Evolutionary conservation across 1,284 basidiomycete species (phyloP).

Genomic region (Crepidotus sp.): DNA sequence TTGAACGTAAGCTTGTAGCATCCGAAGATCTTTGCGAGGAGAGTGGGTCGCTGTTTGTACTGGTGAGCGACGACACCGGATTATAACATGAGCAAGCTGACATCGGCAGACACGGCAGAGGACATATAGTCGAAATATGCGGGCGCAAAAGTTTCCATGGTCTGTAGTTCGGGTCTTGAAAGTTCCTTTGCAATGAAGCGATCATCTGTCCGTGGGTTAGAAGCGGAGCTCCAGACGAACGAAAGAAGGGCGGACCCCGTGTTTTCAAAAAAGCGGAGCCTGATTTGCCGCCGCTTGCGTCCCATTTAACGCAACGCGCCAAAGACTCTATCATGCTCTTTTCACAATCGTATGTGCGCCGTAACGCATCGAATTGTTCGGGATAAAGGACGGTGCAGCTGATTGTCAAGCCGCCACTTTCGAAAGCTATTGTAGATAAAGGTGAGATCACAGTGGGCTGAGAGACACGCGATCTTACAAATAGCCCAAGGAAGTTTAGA

Average conservation of each 20-base stretch:
- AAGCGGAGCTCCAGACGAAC: background rate
- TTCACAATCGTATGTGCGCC: slow-evolving; percentile 89
- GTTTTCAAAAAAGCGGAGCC: slow-evolving; percentile 97
- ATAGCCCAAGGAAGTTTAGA: slow-evolving; percentile 74
- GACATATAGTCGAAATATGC: slow-evolving; percentile 98
- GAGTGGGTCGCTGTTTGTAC: slow-evolving; percentile 71
- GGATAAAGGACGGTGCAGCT: slow-evolving; percentile 95
- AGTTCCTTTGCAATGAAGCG: slow-evolving; percentile 98
- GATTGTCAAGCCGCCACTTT: slow-evolving; percentile 86
- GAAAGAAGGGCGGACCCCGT: slow-evolving; percentile 43
- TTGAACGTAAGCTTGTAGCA: slow-evolving; percentile 94
- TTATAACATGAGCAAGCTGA: slow-evolving; percentile 29
- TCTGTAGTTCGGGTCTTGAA: slow-evolving; percentile 85
- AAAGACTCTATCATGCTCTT: slow-evolving; percentile 91
- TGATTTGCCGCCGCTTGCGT: slow-evolving; percentile 92
- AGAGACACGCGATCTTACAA: slow-evolving; percentile 36
- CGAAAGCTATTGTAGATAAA: slow-evolving; percentile 53
- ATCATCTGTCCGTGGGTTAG: slow-evolving; percentile 55
- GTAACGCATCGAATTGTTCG: slow-evolving; percentile 93
- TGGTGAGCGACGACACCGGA: slow-evolving; percentile 1
- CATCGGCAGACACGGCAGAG: slow-evolving; percentile 70
- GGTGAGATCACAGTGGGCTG: slow-evolving; percentile 1
- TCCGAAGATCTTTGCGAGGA: slow-evolving; percentile 95
- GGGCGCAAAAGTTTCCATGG: slow-evolving; percentile 94
- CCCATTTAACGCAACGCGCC: slow-evolving; percentile 93